These are phyloP conservation scores for Heteromeles arbutifolia DNA, from an alignment of 306 rosid species.

Conservation along the genomic window DNA sequence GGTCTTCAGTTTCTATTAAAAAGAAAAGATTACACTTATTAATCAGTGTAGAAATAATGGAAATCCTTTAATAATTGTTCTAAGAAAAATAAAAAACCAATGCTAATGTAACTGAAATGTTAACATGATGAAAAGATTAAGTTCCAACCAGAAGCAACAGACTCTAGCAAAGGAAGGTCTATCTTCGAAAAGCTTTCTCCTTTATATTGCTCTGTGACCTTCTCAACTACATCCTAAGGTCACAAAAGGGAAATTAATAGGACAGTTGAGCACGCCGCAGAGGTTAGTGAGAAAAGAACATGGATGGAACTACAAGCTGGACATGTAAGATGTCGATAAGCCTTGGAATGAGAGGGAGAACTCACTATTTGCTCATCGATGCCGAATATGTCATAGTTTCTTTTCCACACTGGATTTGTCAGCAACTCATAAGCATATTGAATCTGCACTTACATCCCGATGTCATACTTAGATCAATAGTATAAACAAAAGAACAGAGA, in stretches of 20 bases:
- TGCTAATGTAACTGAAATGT: neutral
- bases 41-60: conserved; percentile 18
- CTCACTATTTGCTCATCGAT: conserved; percentile 79
- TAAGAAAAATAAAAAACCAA: neutral
- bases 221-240: conserved; percentile 62
- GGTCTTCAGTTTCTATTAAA: conserved; percentile 46
- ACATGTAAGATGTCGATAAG: neutral
- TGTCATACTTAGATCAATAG: neutral
- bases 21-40: neutral
- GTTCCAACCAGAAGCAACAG: conserved; percentile 40
- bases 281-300: neutral
- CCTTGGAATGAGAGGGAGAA: conserved; percentile 11
- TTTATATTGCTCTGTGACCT: conserved; percentile 42
- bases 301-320: neutral
- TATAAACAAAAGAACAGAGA: conserved; percentile 9
- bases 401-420: conserved; percentile 70
- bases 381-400: conserved; percentile 72
- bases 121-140: conserved; percentile 1
- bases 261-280: neutral
- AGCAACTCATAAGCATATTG: conserved; percentile 91
- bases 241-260: conserved; percentile 21
- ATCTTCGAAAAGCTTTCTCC: conserved; percentile 48
- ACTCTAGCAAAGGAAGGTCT: conserved; percentile 56
- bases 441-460: conserved; percentile 39
- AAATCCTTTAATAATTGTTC: neutral